phyloP scores from a whole-genome alignment of 2,329 filamentous ascomycete genomes.

The Lasiodiplodia sp. region DNA sequence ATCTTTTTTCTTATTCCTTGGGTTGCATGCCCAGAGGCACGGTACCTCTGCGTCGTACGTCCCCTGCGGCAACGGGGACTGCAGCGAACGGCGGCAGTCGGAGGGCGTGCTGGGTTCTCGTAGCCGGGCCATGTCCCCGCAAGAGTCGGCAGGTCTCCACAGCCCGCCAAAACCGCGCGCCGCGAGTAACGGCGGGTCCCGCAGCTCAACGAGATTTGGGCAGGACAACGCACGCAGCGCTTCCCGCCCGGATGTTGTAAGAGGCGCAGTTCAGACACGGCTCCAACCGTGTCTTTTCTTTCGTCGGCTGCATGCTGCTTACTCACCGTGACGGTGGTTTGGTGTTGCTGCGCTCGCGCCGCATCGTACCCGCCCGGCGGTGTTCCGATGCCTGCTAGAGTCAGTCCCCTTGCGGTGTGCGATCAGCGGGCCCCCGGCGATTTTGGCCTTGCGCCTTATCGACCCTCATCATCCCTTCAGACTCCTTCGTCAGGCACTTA shows the following conservation, averaged over 20 bases:
- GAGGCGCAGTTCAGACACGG: not conserved
- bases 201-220: not conserved
- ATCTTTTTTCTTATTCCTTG: not conserved
- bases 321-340: constrained; percentile 5
- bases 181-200: constrained; percentile 7
- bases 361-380: not conserved
- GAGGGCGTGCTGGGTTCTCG: not conserved
- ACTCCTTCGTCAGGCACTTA: not conserved
- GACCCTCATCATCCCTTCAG: not conserved
- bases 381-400: constrained; percentile 21
- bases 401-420: constrained; percentile 19
- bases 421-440: constrained; percentile 20
- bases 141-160: not conserved
- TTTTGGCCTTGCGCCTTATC: constrained; percentile 6
- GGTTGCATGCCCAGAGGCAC: not conserved
- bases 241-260: not conserved
- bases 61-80: not conserved
- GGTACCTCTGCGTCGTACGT: not conserved
- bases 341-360: not conserved
- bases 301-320: constrained; percentile 10
- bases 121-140: constrained; percentile 6
- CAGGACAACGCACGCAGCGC: not conserved
- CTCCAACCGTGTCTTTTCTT: not conserved
- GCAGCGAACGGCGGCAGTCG: not conserved
- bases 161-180: not conserved